Percentiles rank a stretch among this genome's conserved stretches.
phyloP scores from a whole-genome alignment of 2,329 filamentous ascomycete species.

The Teratosphaeria destructans region DNA sequence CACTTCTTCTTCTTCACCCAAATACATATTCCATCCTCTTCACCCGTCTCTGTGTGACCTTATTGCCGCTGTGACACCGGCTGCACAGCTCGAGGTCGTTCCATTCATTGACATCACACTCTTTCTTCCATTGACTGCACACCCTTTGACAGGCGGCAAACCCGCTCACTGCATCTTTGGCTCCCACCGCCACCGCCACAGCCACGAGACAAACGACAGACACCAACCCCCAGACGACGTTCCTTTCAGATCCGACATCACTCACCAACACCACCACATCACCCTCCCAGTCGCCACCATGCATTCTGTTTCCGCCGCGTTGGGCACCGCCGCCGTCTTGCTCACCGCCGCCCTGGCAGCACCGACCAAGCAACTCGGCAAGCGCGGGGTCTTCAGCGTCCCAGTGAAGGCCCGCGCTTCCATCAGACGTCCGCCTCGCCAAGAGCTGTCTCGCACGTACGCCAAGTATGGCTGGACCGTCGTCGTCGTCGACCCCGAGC shows the following conservation, averaged over 20 bases:
- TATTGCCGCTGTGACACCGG: neutral
- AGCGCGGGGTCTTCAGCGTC: constrained; percentile 50
- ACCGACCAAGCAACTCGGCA: constrained; percentile 32
- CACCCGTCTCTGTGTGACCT: neutral
- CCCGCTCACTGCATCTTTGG: neutral
- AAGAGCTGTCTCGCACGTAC: constrained; percentile 56
- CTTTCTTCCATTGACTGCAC: constrained; percentile 1
- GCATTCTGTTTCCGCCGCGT: constrained; percentile 1
- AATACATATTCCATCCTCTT: neutral
- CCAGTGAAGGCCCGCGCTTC: constrained; percentile 36
- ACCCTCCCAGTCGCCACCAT: neutral
- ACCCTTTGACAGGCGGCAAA: constrained; percentile 5
- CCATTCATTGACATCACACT: neutral
- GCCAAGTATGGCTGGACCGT: constrained; percentile 48
- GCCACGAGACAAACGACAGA: neutral
- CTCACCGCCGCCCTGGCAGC: constrained; percentile 39
- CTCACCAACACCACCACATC: neutral
- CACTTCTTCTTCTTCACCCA: neutral
- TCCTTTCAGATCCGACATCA: constrained; percentile 2
- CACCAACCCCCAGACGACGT: neutral
- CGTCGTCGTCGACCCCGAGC: constrained; percentile 8
- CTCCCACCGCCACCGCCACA: neutral
- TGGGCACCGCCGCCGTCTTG: constrained; percentile 39
- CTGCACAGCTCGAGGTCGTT: neutral
- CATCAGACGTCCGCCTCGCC: constrained; percentile 45